Base-by-base conservation (phyloP, 768 basidiomycete species). In the Leccinum subtestaceum region DNA sequence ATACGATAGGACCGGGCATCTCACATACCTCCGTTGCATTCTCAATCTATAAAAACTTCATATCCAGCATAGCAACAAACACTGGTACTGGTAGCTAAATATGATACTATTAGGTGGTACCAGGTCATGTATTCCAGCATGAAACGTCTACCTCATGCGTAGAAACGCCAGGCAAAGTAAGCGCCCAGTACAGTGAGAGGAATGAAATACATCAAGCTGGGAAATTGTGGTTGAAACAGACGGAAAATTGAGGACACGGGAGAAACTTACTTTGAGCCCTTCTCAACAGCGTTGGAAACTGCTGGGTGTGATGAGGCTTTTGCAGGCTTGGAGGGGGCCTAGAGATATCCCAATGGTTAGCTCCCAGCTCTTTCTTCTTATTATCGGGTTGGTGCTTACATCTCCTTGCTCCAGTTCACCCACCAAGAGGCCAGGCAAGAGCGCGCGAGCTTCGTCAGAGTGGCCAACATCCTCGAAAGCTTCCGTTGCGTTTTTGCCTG, bases 391-490 rank as follows among this genome's bases (percentile, higher is more conserved):
- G 10, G 12, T 34, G 78, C 84, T 73, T 71, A 90, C 89, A 51
- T 79, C 80, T 65, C 77, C 80, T 66, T 87, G 79, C 70, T 91
- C 89, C 65, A 95, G 92, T 1, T 90, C 84, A 55, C 95, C 95
- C 53, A 97, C 80, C 45, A 85, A 76, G 82, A 97, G 84, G 63
- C 75, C 86, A 17, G 84, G 84, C 54, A 98, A 81, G 59, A 95
- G 82, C 12, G 81, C 88, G 54, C 97, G 87, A 25, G 97, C 97
- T 77, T 99, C 97, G 66, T 98, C 96, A 1, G 95, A 98, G 82
- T 98, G 97, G 31, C 97, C 97, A 31, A 99, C 96, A 73, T 99
- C 97, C 77, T 98, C 96, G 70, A 99, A 99, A 6, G 97, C 94
- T 70, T 98, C 97, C 34, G 96, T 95, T 23, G 96, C 95, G 73